Evolutionary conservation across 202 grass and related monocot genomes (phyloP).

Genomic region (Bolboschoenoplectus hybrid): DNA sequence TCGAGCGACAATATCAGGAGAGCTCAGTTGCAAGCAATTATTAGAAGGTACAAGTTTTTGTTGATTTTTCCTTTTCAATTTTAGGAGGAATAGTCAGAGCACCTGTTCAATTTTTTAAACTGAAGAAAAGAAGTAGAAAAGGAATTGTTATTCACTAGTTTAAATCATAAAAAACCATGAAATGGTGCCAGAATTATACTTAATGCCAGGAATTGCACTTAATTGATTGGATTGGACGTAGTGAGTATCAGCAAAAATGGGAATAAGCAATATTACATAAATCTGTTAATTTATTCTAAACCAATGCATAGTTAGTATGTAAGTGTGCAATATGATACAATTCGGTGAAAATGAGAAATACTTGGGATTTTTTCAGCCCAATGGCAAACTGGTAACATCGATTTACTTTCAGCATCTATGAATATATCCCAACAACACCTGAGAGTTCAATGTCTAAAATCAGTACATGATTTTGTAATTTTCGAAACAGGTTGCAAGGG

Average conservation of each 20-base stretch:
- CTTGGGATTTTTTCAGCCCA: not conserved
- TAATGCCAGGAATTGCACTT: not conserved
- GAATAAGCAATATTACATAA: not conserved
- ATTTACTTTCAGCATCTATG: no score
- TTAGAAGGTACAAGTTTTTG: slow-evolving; percentile 66
- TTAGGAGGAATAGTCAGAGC: not conserved
- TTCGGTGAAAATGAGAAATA: not conserved
- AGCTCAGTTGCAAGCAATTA: slow-evolving; percentile 78
- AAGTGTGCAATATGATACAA: not conserved
- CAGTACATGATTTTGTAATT: slow-evolving; percentile 11
- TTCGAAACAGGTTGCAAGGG: slow-evolving; percentile 67
- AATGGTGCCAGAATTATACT: not conserved
- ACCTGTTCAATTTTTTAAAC: not conserved
- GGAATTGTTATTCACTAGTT: not conserved
- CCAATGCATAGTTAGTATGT: not conserved
- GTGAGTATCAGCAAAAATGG: not conserved
- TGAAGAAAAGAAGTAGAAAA: not conserved
- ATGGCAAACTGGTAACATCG: not conserved
- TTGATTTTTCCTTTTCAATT: not conserved
- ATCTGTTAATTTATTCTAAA: not conserved
- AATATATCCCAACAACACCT: no score
- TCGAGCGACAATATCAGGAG: slow-evolving; percentile 61
- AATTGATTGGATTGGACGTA: not conserved
- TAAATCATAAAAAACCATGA: not conserved
- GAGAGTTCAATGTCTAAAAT: not conserved